phyloP scores from a whole-genome alignment of 192 early-diverging fungal species.

The Gryganskiella cystojenkinii region DNA sequence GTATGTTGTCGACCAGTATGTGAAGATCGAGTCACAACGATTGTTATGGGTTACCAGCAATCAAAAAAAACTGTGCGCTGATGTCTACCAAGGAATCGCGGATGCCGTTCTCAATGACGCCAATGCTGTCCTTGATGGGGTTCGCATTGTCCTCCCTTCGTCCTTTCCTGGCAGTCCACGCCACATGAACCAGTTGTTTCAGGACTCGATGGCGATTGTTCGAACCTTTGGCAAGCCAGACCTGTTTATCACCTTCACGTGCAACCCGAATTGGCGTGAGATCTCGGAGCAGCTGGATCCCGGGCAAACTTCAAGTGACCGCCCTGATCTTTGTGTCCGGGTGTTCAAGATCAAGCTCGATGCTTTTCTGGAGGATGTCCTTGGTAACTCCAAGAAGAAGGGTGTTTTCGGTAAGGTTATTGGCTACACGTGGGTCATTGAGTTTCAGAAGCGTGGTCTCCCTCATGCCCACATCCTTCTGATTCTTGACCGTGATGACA shows the following conservation, averaged over 20 bases:
- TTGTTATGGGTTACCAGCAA: constrained; percentile 4
- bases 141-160: constrained; percentile 9
- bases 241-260: constrained; percentile 47
- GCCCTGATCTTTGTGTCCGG: constrained; percentile 7
- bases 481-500: constrained; percentile 25
- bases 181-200: constrained; percentile 12
- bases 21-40: constrained; percentile 10
- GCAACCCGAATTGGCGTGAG: constrained; percentile 40
- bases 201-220: constrained; percentile 25
- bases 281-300: neutral
- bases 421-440: constrained; percentile 38
- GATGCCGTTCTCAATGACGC: constrained; percentile 4
- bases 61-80: constrained; percentile 5
- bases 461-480: constrained; percentile 54
- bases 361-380: too few species aligned
- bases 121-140: too few species aligned
- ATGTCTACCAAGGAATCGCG: neutral
- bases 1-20: constrained; percentile 25
- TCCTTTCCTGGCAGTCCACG: constrained; percentile 27
- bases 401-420: constrained; percentile 10
- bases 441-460: constrained; percentile 55
- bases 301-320: constrained; percentile 2
- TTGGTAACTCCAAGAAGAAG: constrained; percentile 13
- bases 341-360: constrained; percentile 29
- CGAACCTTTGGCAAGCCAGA: constrained; percentile 23